These are phyloP conservation scores for Amauroascus niger DNA, from an alignment of 2,329 filamentous ascomycete genomes.

Conservation along the genomic window DNA sequence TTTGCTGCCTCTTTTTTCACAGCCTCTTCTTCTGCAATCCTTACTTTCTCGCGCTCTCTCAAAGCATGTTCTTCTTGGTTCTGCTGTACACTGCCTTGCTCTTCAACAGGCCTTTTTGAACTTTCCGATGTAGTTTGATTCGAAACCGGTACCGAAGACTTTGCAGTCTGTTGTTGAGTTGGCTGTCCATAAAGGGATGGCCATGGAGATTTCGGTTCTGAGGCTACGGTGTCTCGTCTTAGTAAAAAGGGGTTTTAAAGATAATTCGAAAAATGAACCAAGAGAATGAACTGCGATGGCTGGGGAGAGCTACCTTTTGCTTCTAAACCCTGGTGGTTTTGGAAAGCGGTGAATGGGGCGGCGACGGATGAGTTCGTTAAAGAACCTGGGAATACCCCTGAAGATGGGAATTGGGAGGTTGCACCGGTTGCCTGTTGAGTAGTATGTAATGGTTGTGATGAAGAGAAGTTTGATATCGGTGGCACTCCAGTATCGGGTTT, in stretches of 20 bases:
- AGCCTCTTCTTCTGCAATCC: constrained; percentile 8
- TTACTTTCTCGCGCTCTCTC: constrained; percentile 6
- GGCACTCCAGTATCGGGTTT: background rate
- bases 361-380: background rate
- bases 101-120: background rate
- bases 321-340: background rate
- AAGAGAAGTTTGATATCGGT: background rate
- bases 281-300: background rate
- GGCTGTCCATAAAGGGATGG: background rate
- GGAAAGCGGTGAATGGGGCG: background rate
- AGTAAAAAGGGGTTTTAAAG: background rate
- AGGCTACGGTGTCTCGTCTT: background rate
- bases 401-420: background rate
- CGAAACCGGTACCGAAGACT: background rate
- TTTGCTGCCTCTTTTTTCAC: constrained; percentile 13
- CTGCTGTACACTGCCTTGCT: background rate
- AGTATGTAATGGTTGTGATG: background rate
- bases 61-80: constrained; percentile 6
- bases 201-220: background rate
- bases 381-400: background rate
- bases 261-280: background rate
- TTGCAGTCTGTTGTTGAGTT: background rate
- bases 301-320: background rate
- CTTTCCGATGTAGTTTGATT: background rate
- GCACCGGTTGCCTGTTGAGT: no score